Percentiles rank a stretch among this genome's conserved stretches.
phyloP scores from a whole-genome alignment of 2,329 filamentous ascomycete genomes.

The Teratosphaeria pseudoeucalypti region DNA sequence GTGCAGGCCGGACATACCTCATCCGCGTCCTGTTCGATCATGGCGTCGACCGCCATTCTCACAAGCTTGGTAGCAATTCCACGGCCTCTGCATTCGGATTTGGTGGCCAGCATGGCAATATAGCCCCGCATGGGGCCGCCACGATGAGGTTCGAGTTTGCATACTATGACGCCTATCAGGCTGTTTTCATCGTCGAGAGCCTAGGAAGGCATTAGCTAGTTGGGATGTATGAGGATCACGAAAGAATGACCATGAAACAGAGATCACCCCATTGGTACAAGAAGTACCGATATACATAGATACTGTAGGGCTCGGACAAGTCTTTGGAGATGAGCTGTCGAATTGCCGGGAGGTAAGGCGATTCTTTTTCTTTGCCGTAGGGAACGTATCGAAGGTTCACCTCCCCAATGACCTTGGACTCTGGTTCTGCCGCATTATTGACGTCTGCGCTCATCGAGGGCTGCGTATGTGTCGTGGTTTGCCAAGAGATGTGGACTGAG shows the following conservation, averaged over 20 bases:
- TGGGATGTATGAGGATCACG: not conserved
- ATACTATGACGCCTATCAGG: constrained; percentile 84
- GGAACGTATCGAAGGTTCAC: constrained; percentile 43
- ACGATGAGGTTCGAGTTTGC: constrained; percentile 83
- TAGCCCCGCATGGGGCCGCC: constrained; percentile 83
- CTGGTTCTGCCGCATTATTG: constrained; percentile 3
- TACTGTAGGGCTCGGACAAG: constrained; percentile 95
- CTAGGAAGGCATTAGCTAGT: constrained; percentile 24
- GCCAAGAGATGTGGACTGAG: not conserved
- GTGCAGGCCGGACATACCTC: constrained; percentile 43
- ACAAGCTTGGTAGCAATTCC: constrained; percentile 83
- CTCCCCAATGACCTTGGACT: constrained; percentile 1
- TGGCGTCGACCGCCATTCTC: constrained; percentile 80
- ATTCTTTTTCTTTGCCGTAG: constrained; percentile 50
- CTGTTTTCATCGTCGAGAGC: constrained; percentile 45
- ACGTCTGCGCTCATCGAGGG: constrained; percentile 8
- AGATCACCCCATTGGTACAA: constrained; percentile 94
- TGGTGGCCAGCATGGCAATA: constrained; percentile 96
- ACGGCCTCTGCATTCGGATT: constrained; percentile 64
- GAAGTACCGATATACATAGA: constrained; percentile 98
- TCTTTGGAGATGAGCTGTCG: constrained; percentile 90
- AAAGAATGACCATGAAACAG: constrained; percentile 70
- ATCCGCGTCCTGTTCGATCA: constrained; percentile 74
- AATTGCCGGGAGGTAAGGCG: constrained; percentile 69
- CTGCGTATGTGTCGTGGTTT: not conserved